Conservation (phyloP, 1,139 yeast genomes). For the Kodamaea sp. region DNA sequence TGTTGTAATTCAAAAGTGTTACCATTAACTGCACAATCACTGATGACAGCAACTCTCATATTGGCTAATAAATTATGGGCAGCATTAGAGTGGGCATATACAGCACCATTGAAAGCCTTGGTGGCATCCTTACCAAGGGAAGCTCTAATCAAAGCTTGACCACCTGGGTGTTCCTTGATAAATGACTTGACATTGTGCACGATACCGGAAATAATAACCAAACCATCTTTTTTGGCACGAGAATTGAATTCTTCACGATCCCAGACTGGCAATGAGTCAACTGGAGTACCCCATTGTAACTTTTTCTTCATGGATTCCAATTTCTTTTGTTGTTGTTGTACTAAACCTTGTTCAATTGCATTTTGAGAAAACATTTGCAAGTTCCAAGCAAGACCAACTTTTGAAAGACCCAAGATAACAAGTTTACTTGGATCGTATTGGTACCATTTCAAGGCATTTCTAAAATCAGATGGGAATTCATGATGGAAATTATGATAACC, state of each 20-base stretch:
- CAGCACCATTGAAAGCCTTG: conserved; percentile 97
- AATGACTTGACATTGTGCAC: conserved; percentile 88
- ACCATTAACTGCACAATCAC: conserved; percentile 54
- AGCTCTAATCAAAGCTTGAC: conserved; percentile 79
- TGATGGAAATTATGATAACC: conserved; percentile 99
- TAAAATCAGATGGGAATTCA: conserved; percentile 97
- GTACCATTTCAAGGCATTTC: conserved; percentile 97
- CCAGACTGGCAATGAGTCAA: conserved; percentile 86
- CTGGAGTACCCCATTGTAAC: conserved; percentile 90
- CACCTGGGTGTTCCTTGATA: conserved; percentile 96
- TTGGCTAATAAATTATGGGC: conserved; percentile 95
- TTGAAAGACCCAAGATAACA: conserved; percentile 64
- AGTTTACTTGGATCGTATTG: conserved; percentile 97
- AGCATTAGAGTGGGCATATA: conserved; percentile 93
- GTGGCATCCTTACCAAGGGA: conserved; percentile 96
- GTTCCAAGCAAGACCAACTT: conserved; percentile 84
- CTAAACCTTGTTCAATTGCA: conserved; percentile 92
- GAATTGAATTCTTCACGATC: conserved; percentile 78
- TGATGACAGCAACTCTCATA: conserved; percentile 91
- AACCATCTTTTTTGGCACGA: conserved; percentile 52
- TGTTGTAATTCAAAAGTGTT: conserved; percentile 54
- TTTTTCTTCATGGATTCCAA: conserved; percentile 73
- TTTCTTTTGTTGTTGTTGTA: conserved; percentile 89
- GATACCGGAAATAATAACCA: conserved; percentile 86
- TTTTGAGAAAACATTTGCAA: conserved; percentile 91